Evolutionary conservation across 2,329 filamentous ascomycete genomes (phyloP), one percentile per base, ranked within the genome.

Genomic region (Aspergillus pseudotamarii): DNA sequence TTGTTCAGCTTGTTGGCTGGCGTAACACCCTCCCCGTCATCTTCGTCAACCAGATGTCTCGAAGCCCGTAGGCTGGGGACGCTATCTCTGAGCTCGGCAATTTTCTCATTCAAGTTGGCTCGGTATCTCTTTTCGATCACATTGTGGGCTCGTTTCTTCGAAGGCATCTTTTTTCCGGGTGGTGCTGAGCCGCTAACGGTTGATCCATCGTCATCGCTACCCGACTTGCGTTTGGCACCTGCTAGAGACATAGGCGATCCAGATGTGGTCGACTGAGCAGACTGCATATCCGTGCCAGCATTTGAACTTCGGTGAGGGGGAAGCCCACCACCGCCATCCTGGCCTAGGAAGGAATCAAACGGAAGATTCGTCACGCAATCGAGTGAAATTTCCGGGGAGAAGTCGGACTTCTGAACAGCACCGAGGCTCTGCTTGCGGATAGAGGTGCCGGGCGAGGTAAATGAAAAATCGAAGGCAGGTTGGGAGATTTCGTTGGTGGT

Each of bases 111-210:
- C 62, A 98, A 84, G 73, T 98, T 98, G 59, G 92, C 97, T 71
- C 94, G 89, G 78, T 98, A 98, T 68, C 94, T 85, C 84, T 97
- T 98, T 81, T 98, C 94, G 66, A 98, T 97, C 85, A 98, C 95
- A 78, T 97, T 98, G 80, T 98, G 94, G 2, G 94, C 93, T 36
- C 94, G 96, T 84, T 97, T 97, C 84, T 97, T 97, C 73, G 82
- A 71, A 84, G 88, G 70, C 82, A 86, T 68, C 84, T 87, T 83
- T 14, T 89, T 79, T 45, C 72, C 71, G 2, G 70, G 67, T 60
- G 70, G 72, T 3, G 71, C 62, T 28, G 71, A 59, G 11, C 66
- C 68, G 48, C 78, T 77, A 72, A 72, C 66, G 1, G 68, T 70
- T 6, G 71, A 72, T 19, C 71, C 69, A 61, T 73, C 71, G 54